These are phyloP conservation scores for Rutstroemia sp. DNA, from an alignment of 2,329 filamentous ascomycete genomes.

Conservation along the genomic window DNA sequence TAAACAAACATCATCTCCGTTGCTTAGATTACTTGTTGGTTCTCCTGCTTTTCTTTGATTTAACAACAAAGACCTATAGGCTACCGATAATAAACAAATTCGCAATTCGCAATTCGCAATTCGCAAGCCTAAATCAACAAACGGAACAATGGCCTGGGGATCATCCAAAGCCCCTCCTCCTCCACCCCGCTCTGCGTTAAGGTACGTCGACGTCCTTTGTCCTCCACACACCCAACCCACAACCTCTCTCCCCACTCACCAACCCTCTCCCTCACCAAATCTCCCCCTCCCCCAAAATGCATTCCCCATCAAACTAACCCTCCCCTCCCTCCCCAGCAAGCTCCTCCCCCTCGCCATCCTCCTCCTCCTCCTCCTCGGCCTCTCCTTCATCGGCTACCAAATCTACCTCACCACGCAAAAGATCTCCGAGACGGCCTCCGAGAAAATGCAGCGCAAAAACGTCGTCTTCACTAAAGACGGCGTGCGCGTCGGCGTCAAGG, in stretches of 20 bases:
- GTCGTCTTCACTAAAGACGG: constrained; percentile 71
- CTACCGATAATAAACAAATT: neutral
- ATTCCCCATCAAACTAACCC: neutral
- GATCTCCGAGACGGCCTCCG: constrained; percentile 56
- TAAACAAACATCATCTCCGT: no score
- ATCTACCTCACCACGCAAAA: constrained; percentile 62
- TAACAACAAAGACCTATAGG: neutral
- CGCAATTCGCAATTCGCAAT: no score
- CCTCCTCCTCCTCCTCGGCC: constrained; percentile 46
- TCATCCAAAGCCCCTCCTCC: constrained; percentile 25
- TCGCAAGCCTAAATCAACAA: neutral
- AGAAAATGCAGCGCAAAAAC: constrained; percentile 69
- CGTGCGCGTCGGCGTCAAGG: constrained; percentile 62
- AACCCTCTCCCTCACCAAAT: no score
- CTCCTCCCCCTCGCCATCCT: constrained; percentile 61
- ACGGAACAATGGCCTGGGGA: constrained; percentile 30
- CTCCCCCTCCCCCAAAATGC: neutral
- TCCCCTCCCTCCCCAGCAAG: constrained; percentile 31
- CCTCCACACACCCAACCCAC: neutral
- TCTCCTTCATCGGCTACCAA: constrained; percentile 63
- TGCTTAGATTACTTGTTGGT: no score
- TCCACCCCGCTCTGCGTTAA: constrained; percentile 29
- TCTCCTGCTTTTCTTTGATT: no score
- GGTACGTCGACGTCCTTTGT: constrained; percentile 18
- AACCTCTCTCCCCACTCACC: neutral